Evolutionary conservation across 306 rosid genomes (phyloP).

Genomic region (Gastrolobium bilobum): DNA sequence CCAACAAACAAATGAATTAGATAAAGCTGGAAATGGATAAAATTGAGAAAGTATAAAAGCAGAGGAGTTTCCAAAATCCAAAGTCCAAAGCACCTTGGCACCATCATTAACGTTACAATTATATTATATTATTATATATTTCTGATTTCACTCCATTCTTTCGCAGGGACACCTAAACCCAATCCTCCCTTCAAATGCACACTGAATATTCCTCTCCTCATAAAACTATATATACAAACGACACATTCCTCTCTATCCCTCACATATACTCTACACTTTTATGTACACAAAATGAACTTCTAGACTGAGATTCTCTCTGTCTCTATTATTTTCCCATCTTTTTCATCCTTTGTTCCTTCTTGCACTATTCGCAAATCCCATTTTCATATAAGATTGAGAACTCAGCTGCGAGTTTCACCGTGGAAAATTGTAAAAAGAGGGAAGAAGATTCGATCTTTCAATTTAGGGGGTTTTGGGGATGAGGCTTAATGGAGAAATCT

Average conservation of each 20-base stretch:
- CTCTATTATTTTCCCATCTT: not conserved
- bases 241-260: not conserved
- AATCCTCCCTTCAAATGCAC: conserved; percentile 42
- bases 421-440: conserved; percentile 7
- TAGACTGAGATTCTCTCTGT: not conserved
- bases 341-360: not conserved
- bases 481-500: conserved; percentile 55
- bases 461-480: conserved; percentile 46
- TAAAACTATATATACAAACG: no score
- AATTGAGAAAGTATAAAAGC: conserved; percentile 36
- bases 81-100: no score
- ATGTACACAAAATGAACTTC: not conserved
- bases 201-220: conserved; percentile 47
- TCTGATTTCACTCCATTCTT: conserved; percentile 32
- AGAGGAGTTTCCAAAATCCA: conserved; percentile 3
- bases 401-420: not conserved
- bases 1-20: not conserved
- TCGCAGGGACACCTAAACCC: conserved; percentile 4
- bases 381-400: conserved; percentile 4
- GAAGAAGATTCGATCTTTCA: conserved; percentile 31
- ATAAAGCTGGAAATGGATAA: conserved; percentile 31
- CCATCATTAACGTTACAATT: not conserved
- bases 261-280: no score
- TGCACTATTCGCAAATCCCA: conserved; percentile 23
- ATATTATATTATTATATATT: not conserved